A percentile compares a stretch with the other conserved stretches of the same genome.
These are phyloP conservation scores for Aspergillus clavatus DNA, from an alignment of 2,329 filamentous ascomycete species.

Conservation along the genomic window DNA sequence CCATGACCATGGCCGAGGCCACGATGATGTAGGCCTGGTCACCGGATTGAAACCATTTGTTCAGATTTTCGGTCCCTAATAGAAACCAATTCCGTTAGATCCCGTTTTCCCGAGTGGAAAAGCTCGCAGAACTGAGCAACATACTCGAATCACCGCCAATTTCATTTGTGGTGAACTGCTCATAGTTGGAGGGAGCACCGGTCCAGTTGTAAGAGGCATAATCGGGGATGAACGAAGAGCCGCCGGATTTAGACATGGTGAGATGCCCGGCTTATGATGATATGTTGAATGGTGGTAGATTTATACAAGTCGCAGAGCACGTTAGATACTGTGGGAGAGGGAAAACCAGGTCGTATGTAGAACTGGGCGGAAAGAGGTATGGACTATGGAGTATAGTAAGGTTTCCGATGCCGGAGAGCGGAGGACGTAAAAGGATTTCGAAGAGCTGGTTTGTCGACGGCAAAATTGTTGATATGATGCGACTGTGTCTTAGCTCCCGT, in stretches of 20 bases:
- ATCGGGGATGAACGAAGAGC: constrained; percentile 32
- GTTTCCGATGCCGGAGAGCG: background rate
- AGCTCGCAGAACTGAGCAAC: constrained; percentile 32
- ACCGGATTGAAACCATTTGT: constrained; percentile 90
- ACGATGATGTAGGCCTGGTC: constrained; percentile 94
- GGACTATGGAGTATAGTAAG: too few relatives aligned
- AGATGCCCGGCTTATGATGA: background rate
- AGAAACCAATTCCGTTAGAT: constrained; percentile 17
- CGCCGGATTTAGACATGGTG: constrained; percentile 21
- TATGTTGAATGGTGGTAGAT: background rate
- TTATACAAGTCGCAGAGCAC: too few relatives aligned
- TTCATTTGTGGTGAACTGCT: constrained; percentile 48
- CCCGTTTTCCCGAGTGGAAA: constrained; percentile 1
- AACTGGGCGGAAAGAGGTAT: constrained; percentile 1
- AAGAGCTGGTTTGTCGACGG: background rate
- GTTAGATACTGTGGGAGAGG: too few relatives aligned
- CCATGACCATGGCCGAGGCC: constrained; percentile 82
- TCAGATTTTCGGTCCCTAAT: constrained; percentile 83
- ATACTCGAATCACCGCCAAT: constrained; percentile 74
- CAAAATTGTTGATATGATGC: background rate
- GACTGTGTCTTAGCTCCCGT: background rate
- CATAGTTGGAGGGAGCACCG: constrained; percentile 42
- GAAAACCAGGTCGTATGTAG: constrained; percentile 1
- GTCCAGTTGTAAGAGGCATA: constrained; percentile 49
- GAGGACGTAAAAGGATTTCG: background rate